Conservation (phyloP, 306 rosid species). For the Prinsepia uniflora region DNA sequence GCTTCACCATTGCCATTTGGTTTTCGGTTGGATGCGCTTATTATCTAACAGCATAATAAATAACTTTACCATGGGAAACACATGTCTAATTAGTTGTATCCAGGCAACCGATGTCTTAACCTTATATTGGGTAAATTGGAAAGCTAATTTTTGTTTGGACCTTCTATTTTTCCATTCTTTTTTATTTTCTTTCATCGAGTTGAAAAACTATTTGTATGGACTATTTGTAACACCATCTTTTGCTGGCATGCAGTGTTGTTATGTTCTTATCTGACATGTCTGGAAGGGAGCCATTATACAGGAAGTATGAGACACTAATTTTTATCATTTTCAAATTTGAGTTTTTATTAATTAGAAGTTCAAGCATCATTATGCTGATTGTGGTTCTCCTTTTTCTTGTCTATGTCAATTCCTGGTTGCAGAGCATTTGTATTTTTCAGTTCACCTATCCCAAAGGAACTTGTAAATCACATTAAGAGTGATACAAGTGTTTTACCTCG, state of each 20-base stretch:
- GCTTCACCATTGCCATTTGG: no score
- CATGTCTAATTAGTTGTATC: background rate
- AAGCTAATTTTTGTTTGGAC: background rate
- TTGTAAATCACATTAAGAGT: conserved; percentile 73
- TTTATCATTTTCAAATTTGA: conserved; percentile 8
- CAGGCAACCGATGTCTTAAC: background rate
- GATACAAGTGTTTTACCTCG: conserved; percentile 96
- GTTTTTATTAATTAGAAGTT: conserved; percentile 8
- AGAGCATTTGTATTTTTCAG: conserved; percentile 88
- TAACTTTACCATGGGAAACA: no score
- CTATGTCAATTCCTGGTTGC: conserved; percentile 22
- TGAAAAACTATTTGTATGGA: background rate
- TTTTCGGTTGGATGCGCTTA: no score
- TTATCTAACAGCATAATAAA: no score
- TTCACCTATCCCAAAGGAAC: conserved; percentile 74
- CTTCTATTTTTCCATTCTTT: no score
- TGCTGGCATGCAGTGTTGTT: conserved; percentile 87
- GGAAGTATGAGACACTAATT: conserved; percentile 51
- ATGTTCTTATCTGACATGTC: conserved; percentile 99
- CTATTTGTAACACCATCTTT: conserved; percentile 38
- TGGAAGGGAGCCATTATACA: conserved; percentile 95
- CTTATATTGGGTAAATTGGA: background rate
- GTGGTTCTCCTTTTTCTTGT: conserved; percentile 13
- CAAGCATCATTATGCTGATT: conserved; percentile 21
- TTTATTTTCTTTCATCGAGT: no score